A percentile compares a stretch with the other conserved stretches of the same genome.
Evolutionary conservation across 2,329 filamentous ascomycete species (phyloP).

Genomic region (Fonsecaea nubica): DNA sequence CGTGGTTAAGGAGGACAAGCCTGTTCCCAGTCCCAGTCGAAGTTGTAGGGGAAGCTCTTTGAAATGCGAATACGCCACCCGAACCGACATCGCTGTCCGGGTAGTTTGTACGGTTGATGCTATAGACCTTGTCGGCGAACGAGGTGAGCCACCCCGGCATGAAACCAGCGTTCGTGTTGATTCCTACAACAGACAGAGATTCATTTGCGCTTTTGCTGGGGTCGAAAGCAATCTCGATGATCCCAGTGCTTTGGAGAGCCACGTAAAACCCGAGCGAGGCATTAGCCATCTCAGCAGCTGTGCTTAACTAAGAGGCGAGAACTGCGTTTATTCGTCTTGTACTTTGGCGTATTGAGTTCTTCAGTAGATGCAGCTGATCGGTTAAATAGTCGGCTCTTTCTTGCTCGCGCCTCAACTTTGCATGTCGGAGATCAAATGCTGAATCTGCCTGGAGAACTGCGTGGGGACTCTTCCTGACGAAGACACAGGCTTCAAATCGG

Average conservation of each 20-base stretch:
- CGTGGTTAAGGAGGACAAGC: conserved; percentile 9
- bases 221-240: conserved; percentile 26
- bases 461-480: not conserved
- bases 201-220: conserved; percentile 15
- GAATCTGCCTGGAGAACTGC: not conserved
- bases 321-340: not conserved
- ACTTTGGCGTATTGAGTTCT: not conserved
- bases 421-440: not conserved
- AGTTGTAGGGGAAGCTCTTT: not conserved
- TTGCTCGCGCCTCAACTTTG: not conserved
- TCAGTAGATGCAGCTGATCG: not conserved
- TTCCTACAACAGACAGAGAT: conserved; percentile 13
- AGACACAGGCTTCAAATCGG: not conserved
- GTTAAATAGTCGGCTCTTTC: not conserved
- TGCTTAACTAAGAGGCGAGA: not conserved
- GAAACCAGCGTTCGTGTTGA: conserved; percentile 24
- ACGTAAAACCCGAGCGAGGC: conserved; percentile 17
- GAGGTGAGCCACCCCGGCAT: conserved; percentile 22
- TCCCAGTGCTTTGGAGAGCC: conserved; percentile 27
- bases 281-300: not conserved
- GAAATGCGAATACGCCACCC: conserved; percentile 22
- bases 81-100: conserved; percentile 4
- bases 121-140: conserved; percentile 23
- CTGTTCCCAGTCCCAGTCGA: not conserved
- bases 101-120: conserved; percentile 22